phyloP scores from a whole-genome alignment of 1,284 basidiomycete species.

The Cryptococcus maquisensis region DNA sequence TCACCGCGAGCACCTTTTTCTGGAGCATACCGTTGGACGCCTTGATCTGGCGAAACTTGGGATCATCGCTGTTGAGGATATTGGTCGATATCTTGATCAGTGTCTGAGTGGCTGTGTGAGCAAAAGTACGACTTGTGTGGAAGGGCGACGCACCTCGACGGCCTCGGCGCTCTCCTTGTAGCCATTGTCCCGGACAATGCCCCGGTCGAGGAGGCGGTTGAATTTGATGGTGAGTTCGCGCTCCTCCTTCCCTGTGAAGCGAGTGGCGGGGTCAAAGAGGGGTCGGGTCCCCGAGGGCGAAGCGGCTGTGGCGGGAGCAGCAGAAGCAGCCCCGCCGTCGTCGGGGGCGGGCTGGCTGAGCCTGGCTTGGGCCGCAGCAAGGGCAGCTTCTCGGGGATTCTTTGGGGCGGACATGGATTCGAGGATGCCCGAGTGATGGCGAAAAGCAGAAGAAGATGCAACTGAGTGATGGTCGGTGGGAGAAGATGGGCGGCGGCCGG shows the following conservation, averaged over 20 bases:
- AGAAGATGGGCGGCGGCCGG: no score
- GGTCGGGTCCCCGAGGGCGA: slow-evolving; percentile 1
- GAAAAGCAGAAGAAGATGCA: no score
- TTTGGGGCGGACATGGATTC: no score
- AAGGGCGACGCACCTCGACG: slow-evolving; percentile 38
- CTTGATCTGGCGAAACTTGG: slow-evolving; percentile 39
- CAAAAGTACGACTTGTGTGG: neutral
- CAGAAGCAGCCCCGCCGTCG: slow-evolving; percentile 2
- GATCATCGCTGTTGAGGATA: slow-evolving; percentile 33
- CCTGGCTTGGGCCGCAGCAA: slow-evolving; percentile 39
- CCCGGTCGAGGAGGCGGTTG: slow-evolving; percentile 33
- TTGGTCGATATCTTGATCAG: slow-evolving; percentile 43
- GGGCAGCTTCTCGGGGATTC: slow-evolving; percentile 12
- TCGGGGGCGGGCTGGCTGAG: slow-evolving; percentile 16
- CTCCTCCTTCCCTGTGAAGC: slow-evolving; percentile 26
- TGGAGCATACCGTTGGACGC: slow-evolving; percentile 32
- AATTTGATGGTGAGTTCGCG: slow-evolving; percentile 28
- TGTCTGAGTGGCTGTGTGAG: slow-evolving; percentile 25
- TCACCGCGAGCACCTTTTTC: slow-evolving; percentile 35
- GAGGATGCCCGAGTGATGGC: no score
- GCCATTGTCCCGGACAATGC: slow-evolving; percentile 40
- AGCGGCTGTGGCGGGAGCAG: slow-evolving; percentile 3
- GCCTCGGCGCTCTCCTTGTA: slow-evolving; percentile 34
- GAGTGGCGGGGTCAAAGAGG: neutral
- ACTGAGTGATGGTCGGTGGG: no score